phyloP scores from a whole-genome alignment of 2,329 filamentous ascomycete species.

The Aspergillus quadrilineatus region DNA sequence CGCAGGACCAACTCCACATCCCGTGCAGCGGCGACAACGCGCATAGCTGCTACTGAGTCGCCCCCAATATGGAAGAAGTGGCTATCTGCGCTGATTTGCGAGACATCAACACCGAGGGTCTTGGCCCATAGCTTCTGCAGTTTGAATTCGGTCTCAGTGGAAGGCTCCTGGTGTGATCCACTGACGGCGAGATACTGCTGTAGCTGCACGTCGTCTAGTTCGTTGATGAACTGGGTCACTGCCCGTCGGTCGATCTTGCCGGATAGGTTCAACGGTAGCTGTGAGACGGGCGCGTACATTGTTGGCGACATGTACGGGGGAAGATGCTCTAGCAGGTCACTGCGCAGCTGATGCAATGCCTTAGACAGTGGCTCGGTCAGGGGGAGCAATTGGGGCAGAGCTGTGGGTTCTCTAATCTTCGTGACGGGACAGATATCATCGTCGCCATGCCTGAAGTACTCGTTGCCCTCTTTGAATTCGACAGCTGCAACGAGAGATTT shows the following conservation, averaged over 20 bases:
- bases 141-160: background rate
- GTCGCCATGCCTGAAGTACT: background rate
- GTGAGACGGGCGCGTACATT: background rate
- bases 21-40: background rate
- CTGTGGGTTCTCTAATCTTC: background rate
- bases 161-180: background rate
- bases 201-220: background rate
- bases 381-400: background rate
- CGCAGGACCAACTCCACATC: background rate
- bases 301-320: background rate
- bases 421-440: background rate
- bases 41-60: conserved; percentile 28
- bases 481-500: background rate
- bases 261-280: background rate
- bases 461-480: background rate
- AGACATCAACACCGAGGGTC: background rate
- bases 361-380: background rate
- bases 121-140: conserved; percentile 1
- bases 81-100: background rate
- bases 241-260: background rate
- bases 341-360: background rate
- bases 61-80: conserved; percentile 33
- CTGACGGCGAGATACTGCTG: background rate
- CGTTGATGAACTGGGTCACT: background rate
- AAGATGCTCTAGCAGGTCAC: background rate